Evolutionary conservation across 768 basidiomycete genomes (phyloP), one percentile per base, ranked within the genome.

Genomic region (Suillus lakei): DNA sequence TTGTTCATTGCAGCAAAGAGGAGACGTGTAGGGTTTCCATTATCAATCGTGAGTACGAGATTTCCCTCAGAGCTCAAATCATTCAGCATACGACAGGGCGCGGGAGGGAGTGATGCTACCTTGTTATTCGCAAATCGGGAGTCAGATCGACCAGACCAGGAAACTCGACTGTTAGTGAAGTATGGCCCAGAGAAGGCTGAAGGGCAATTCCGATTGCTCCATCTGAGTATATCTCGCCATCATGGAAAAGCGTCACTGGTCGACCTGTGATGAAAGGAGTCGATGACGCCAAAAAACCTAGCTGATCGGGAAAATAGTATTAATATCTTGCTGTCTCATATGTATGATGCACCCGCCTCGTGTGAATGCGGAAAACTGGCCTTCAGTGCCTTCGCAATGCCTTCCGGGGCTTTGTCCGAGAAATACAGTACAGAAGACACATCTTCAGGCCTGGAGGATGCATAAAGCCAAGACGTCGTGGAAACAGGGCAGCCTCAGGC

Each of bases 181-280:
- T 61, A 41, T 30, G 39, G n/a, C 39, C 28, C 55, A 39, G 48
- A 13, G 63, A 73, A 51, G 70, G 61, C 54, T 66, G 63, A 32
- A 89, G 67, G 0, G 85, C 90, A 7, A 95, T 64, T 0, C 92
- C 93, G 13, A 93, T 85, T 4, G 91, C 91, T 8, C 93, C 93
- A 8, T 84, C 80, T 0, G 85, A 87, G 63, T 83, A 74, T 30
- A 92, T 82, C 1, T 81, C 72, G 43, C 81, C 78, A 59, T 90
- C 84, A 64, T 83, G 76, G 65, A 93, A 87, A 12, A 94, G 78
- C 0, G 92, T 93, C 34, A 89, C 85, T 0, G 89, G 88, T 23
- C 89, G 79, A 16, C 92, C 93, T 1, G 91, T 93, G 6, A 92
- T 77, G 73, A 94, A 94, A 1, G 92, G 91, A 2, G 93, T 94